Percentiles rank a stretch among this genome's conserved stretches.
Conservation (phyloP, 2,329 filamentous ascomycete species). For the Colletotrichum lindemuthianum region DNA sequence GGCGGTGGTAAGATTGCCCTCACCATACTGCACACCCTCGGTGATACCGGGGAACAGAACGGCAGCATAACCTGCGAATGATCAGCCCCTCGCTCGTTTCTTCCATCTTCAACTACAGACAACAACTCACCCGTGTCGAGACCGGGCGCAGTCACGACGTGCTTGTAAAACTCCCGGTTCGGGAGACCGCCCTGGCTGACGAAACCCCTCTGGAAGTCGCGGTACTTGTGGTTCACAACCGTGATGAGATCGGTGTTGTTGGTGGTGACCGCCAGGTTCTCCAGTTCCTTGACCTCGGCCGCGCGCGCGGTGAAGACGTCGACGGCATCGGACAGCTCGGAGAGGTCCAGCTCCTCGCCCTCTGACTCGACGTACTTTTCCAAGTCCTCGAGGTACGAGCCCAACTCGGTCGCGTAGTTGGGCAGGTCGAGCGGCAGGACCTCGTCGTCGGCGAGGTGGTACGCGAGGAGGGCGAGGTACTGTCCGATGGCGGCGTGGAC, state of each 20-base stretch:
- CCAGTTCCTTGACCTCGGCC: slow-evolving; percentile 45
- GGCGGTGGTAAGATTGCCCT: slow-evolving; percentile 49
- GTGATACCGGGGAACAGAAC: slow-evolving; percentile 67
- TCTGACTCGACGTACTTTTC: slow-evolving; percentile 45
- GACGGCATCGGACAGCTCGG: slow-evolving; percentile 50
- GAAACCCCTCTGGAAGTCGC: slow-evolving; percentile 60
- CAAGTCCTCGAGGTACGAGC: slow-evolving; percentile 51
- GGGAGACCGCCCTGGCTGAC: slow-evolving; percentile 59
- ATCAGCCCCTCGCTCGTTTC: too few relatives aligned
- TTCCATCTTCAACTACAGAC: background rate
- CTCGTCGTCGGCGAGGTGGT: slow-evolving; percentile 39
- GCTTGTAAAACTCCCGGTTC: slow-evolving; percentile 55
- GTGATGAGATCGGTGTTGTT: slow-evolving; percentile 45
- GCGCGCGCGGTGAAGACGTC: slow-evolving; percentile 47
- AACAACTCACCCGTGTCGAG: slow-evolving; percentile 48
- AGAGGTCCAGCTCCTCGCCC: slow-evolving; percentile 48
- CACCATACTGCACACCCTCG: slow-evolving; percentile 69
- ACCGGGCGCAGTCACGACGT: slow-evolving; percentile 59
- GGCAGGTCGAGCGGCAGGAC: slow-evolving; percentile 52
- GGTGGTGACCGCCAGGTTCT: slow-evolving; percentile 42
- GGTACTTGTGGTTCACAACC: slow-evolving; percentile 57
- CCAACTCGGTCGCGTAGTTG: slow-evolving; percentile 53
- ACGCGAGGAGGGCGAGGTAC: slow-evolving; percentile 42
- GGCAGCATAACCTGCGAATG: slow-evolving; percentile 47
- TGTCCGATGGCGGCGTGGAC: slow-evolving; percentile 68